Percentiles rank a stretch among this genome's conserved stretches.
These are phyloP conservation scores for Collybia sp. DNA, from an alignment of 768 basidiomycete genomes.

Conservation along the genomic window DNA sequence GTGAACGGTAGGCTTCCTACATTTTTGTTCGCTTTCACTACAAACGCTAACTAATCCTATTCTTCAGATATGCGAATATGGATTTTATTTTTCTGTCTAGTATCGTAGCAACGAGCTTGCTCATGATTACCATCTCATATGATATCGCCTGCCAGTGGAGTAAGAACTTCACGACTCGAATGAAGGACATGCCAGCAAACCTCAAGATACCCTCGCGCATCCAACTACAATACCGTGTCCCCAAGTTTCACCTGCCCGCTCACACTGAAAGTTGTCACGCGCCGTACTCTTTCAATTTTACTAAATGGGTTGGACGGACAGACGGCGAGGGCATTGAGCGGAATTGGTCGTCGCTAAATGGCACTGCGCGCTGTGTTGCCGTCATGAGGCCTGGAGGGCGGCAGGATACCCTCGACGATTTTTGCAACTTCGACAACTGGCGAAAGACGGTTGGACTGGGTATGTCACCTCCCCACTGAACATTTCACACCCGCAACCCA, in stretches of 20 bases:
- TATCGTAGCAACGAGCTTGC: not conserved
- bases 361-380: slow-evolving; percentile 15
- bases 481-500: not conserved
- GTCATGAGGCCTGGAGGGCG: slow-evolving; percentile 25
- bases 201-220: slow-evolving; percentile 5
- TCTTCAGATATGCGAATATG: slow-evolving; percentile 14
- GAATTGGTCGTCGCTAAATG: slow-evolving; percentile 21
- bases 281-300: slow-evolving; percentile 22
- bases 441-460: slow-evolving; percentile 2
- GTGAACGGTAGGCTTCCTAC: slow-evolving; percentile 19
- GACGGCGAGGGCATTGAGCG: slow-evolving; percentile 27
- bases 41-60: not conserved
- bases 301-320: slow-evolving; percentile 13
- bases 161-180: slow-evolving; percentile 10
- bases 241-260: not conserved
- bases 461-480: not conserved
- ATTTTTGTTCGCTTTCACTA: not conserved
- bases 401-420: slow-evolving; percentile 23
- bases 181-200: slow-evolving; percentile 5
- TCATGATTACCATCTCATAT: slow-evolving; percentile 14
- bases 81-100: slow-evolving; percentile 14
- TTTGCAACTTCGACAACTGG: slow-evolving; percentile 10
- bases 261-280: not conserved
- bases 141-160: slow-evolving; percentile 27
- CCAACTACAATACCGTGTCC: not conserved